These are phyloP conservation scores for Eleusine indica DNA, from an alignment of 176 grass and related monocot species.

Conservation along the genomic window DNA sequence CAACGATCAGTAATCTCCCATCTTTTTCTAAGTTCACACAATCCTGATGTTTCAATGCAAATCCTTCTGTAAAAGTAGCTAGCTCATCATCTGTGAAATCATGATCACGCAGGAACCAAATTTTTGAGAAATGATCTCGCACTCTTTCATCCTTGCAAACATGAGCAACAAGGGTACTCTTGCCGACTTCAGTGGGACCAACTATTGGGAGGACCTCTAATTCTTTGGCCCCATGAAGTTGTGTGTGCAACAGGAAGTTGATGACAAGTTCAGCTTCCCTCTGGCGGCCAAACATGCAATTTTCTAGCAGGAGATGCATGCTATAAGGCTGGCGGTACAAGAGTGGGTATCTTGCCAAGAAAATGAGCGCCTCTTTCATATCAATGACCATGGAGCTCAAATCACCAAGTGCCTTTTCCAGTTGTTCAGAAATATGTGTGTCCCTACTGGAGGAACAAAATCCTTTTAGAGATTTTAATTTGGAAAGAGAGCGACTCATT, in stretches of 20 bases:
- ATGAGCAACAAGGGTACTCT: conserved; percentile 39
- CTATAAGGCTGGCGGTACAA: not conserved
- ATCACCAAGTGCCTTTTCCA: not conserved
- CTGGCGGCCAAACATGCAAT: no score
- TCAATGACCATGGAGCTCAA: conserved; percentile 1
- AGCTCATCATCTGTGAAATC: not conserved
- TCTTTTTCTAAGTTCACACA: no score
- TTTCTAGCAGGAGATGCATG: no score
- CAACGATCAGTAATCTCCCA: not conserved
- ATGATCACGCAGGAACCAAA: not conserved
- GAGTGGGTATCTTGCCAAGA: not conserved
- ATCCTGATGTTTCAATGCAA: not conserved
- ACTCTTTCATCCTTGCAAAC: conserved; percentile 35
- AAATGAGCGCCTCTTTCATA: not conserved
- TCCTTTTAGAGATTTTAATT: not conserved
- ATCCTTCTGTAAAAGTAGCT: not conserved
- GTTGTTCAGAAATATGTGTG: no score
- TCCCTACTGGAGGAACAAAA: not conserved
- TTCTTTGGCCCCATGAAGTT: not conserved
- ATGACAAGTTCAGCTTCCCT: not conserved
- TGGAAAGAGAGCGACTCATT: not conserved
- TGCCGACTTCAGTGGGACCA: not conserved
- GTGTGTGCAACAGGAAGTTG: not conserved
- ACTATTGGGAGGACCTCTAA: not conserved
- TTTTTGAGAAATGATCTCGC: not conserved